phyloP scores from a whole-genome alignment of 163 green algal genomes.

The Scenedesmus sp. region DNA sequence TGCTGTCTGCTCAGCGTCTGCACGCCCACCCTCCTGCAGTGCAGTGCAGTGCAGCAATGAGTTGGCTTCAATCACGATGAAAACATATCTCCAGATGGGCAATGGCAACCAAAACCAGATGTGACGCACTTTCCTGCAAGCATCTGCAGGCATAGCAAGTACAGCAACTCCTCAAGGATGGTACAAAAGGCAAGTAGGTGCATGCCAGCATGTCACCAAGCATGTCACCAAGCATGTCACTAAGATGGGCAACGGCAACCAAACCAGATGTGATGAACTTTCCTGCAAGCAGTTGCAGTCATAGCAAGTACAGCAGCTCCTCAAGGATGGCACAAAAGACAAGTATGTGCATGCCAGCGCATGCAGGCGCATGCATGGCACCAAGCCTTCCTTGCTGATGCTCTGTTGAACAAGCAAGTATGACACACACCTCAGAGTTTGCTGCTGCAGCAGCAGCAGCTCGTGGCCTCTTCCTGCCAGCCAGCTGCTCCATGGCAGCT shows the following conservation, averaged over 20 bases:
- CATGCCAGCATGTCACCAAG: too few species aligned
- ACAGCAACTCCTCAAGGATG: too few species aligned
- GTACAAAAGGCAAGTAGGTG: too few species aligned
- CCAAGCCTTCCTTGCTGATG: background rate
- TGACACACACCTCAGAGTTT: background rate
- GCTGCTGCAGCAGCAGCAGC: conserved; percentile 1
- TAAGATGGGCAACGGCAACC: too few species aligned
- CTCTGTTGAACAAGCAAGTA: background rate
- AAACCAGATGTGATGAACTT: too few species aligned
- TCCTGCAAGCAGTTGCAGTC: too few species aligned
- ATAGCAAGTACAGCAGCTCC: too few species aligned
- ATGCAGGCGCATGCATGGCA: background rate
- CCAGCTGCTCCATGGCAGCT: background rate
- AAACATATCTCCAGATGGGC: background rate
- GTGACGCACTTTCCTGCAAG: background rate
- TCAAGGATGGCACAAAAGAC: too few species aligned
- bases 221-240: too few species aligned
- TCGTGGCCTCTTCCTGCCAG: background rate
- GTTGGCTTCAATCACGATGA: too few species aligned
- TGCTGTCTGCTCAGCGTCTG: background rate
- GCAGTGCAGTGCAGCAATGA: background rate
- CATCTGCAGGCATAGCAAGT: background rate
- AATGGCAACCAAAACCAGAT: background rate
- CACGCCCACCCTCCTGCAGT: background rate
- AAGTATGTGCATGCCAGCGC: background rate